Evolutionary conservation across 768 basidiomycete species (phyloP), one percentile per base, ranked within the genome.

Genomic region (Rhodocollybia butyracea): DNA sequence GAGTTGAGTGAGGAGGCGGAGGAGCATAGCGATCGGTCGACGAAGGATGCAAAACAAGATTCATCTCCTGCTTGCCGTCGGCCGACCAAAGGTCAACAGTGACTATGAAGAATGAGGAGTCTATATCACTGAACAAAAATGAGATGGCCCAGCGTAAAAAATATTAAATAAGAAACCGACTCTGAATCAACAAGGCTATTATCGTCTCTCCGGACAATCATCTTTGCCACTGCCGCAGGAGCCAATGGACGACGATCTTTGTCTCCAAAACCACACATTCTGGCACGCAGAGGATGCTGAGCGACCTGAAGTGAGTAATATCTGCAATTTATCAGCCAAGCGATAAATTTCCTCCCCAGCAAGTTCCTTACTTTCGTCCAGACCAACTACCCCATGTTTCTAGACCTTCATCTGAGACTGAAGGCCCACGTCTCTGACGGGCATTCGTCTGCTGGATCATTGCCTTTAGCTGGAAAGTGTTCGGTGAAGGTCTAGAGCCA

Each of bases 261-360:
- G 77, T 97, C 93, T 42, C 94, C 94, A 69, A 96, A 95, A 11
- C 95, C 95, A 68, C 94, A 96, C 87, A 95, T 95, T 60, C 94
- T 83, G 46, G 94, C 95, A 40, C 94, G 84, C 45, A 91, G 70
- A 38, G 95, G 94, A 62, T 95, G 84, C 67, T 97, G 95, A 3
- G 91, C 81, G 63, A 95, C 82, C 60, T 91, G 86, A 39, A 96
- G 79, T 13, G 86, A 83, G 70, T 95, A 95, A 66, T 88, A 77
- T 66, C 91, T 93, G 63, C 2, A 39, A 43, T 13, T 51, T 1
- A 59, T 47, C 42, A 60, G 45, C 54, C 52, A 36, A 63, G 36
- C 7, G 27, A 46, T 10, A 54, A 59, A 26, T 46, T 7, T 50
- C 48, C 54, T 22, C 57, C 45, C 11, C n/a, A 29, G 17, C 63